Conservation (phyloP, 2,329 filamentous ascomycete species). For the Microsporum ferrugineum region DNA sequence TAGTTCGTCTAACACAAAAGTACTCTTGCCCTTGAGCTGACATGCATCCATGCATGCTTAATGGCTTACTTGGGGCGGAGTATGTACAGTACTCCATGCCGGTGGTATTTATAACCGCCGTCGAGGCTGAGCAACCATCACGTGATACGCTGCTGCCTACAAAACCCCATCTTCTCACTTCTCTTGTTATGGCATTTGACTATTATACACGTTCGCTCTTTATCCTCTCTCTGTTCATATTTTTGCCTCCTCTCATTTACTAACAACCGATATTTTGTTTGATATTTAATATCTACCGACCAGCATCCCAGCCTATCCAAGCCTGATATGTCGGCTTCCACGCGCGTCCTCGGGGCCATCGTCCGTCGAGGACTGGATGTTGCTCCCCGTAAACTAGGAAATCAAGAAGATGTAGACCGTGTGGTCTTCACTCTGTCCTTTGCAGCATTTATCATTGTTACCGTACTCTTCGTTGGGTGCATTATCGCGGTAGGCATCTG, state of each 20-base stretch:
- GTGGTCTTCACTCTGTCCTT: slow-evolving; percentile 20
- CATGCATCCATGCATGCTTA: too few species aligned
- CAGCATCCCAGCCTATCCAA: background rate
- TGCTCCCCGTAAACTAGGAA: slow-evolving; percentile 13
- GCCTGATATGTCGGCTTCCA: background rate
- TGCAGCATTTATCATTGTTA: slow-evolving; percentile 22
- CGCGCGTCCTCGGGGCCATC: slow-evolving; percentile 11
- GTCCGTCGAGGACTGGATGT: slow-evolving; percentile 29
- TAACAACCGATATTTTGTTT: background rate
- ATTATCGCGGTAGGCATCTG: slow-evolving; percentile 21
- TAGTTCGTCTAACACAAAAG: background rate
- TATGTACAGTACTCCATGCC: too few species aligned
- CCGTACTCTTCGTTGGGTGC: slow-evolving; percentile 17
- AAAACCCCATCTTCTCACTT: background rate
- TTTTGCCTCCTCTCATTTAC: background rate
- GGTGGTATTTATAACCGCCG: too few species aligned
- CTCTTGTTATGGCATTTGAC: too few species aligned
- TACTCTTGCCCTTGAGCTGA: too few species aligned
- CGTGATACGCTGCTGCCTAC: background rate
- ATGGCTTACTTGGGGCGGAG: too few species aligned
- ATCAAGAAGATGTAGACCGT: slow-evolving; percentile 13
- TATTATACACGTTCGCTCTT: too few species aligned
- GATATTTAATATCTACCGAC: background rate
- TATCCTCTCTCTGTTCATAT: too few species aligned
- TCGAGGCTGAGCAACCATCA: background rate